Conservation (phyloP, 176 grass and related monocot species). For the Panicum miliaceum region DNA sequence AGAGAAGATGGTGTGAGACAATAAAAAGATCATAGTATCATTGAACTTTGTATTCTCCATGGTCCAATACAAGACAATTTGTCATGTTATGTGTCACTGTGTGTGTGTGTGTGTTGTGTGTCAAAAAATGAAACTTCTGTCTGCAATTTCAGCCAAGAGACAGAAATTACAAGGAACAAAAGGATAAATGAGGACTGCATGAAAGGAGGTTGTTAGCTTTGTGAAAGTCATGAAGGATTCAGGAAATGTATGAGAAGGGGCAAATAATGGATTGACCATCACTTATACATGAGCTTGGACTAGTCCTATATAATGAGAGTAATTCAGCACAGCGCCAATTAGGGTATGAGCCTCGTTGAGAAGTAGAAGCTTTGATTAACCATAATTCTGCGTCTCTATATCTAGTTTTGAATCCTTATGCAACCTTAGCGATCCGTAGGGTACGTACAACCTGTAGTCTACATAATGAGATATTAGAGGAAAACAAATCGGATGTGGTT, state of each 20-base stretch:
- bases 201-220: background rate
- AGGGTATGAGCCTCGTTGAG: background rate
- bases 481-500: background rate
- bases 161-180: background rate
- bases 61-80: too few relatives aligned
- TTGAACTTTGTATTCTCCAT: background rate
- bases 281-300: background rate
- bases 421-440: too few relatives aligned
- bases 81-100: too few relatives aligned
- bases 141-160: background rate
- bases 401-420: background rate
- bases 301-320: background rate
- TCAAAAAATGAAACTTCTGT: background rate
- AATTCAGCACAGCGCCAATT: background rate
- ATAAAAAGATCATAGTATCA: background rate
- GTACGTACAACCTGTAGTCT: background rate
- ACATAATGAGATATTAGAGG: background rate
- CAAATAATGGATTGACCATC: background rate
- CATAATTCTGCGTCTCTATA: background rate
- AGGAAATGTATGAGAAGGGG: background rate
- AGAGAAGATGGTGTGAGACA: background rate
- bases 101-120: too few relatives aligned
- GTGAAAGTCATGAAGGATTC: background rate
- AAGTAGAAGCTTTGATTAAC: background rate
- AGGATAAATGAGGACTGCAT: background rate